A percentile compares a stretch with the other conserved stretches of the same genome.
Evolutionary conservation across 495 filamentous ascomycete genomes (phyloP).

Genomic region (Hamigera avellanea): DNA sequence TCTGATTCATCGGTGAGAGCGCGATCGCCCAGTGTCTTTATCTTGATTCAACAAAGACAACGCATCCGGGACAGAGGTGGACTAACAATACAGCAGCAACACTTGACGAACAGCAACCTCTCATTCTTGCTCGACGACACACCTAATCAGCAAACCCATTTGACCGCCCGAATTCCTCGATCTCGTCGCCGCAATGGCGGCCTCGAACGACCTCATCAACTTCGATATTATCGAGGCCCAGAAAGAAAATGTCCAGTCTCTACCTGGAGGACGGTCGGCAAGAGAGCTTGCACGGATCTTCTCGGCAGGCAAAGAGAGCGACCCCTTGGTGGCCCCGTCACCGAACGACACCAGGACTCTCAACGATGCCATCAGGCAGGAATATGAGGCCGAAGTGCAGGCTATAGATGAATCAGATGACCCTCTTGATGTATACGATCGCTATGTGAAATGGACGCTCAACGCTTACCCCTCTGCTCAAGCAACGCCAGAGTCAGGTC

Average conservation of each 20-base stretch:
- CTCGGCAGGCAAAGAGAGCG: slow-evolving; percentile 43
- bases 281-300: slow-evolving; percentile 79
- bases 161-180: not conserved
- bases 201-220: slow-evolving; percentile 55
- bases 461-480: slow-evolving; percentile 92
- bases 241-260: slow-evolving; percentile 94
- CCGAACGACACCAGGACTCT: slow-evolving; percentile 61
- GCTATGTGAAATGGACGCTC: slow-evolving; percentile 93
- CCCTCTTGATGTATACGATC: slow-evolving; percentile 88
- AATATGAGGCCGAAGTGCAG: slow-evolving; percentile 76
- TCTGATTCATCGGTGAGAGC: no score
- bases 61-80: no score
- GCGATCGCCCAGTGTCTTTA: no score
- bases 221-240: slow-evolving; percentile 94
- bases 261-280: slow-evolving; percentile 84
- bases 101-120: no score
- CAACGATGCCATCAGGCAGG: slow-evolving; percentile 65
- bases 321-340: slow-evolving; percentile 39
- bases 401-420: slow-evolving; percentile 80
- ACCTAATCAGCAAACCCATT: no score
- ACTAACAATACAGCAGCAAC: no score
- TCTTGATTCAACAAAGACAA: no score
- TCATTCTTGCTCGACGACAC: no score
- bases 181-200: slow-evolving; percentile 30
- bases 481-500: slow-evolving; percentile 77